Base-by-base conservation (phyloP, 2,329 filamentous ascomycete species). In the Huntiella abstrusa region DNA sequence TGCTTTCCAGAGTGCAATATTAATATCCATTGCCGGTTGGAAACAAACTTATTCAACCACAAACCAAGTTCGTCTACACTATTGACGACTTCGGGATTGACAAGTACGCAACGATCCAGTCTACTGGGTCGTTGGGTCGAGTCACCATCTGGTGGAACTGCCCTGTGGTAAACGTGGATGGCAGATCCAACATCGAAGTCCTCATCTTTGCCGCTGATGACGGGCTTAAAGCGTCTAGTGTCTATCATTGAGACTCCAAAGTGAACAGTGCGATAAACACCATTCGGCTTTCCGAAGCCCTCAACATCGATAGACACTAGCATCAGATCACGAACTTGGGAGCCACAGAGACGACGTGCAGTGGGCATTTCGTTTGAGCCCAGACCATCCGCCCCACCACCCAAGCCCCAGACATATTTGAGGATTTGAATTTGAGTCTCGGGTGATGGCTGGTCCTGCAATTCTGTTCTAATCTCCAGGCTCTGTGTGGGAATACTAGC, bases 161-260 rank as follows among this genome's bases (percentile, higher is more conserved):
- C 34, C 17, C 16, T 22, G 3, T 44, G 33, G n/a, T 8, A 37
- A 19, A 28, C 13, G 5, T 36, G 11, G 3, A 44, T 5, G 4
- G 11, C 10, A n/a, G 16, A 16, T 11, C 19, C 33, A 7, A 15
- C 11, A 10, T 37, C 33, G 13, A n/a, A n/a, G 22, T 16, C 33
- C 15, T 28, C 6, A 16, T 38, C 12, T 42, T 11, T 36, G 33
- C 37, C 13, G 16, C 12, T 28, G 17, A 41, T n/a, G 19, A 17
- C n/a, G 10, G 39, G 39, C 15, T n/a, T 22, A 12, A 41, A 13
- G 28, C 11, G 39, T 22, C 39, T 12, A 4, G 22, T 16, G 33
- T 44, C 42, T 6, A 44, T 6, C 22, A 44, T 22, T 19, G 42
- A 44, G 33, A 37, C 33, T 36, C 42, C 42, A 22, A 44, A 36